Conservation (phyloP, 2,329 filamentous ascomycete genomes). For the Hyphodiscus sp. region DNA sequence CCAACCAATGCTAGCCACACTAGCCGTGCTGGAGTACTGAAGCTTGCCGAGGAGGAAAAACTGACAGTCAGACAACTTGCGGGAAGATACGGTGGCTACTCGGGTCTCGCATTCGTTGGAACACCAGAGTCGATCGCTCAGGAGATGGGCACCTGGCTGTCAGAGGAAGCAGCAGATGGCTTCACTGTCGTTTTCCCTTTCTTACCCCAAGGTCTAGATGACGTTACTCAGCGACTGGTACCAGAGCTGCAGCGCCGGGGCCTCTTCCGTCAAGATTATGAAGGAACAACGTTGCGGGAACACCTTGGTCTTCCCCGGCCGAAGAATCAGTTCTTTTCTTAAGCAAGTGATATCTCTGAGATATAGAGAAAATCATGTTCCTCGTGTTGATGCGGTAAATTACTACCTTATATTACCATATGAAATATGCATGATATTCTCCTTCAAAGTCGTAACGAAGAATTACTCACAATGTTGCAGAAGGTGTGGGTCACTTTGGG, state of each 20-base stretch:
- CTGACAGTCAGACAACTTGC: conserved; percentile 47
- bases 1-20: conserved; percentile 50
- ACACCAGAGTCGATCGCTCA: conserved; percentile 43
- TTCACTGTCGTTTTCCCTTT: conserved; percentile 47
- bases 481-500: too few relatives aligned
- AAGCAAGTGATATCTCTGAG: not conserved
- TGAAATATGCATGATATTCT: too few relatives aligned
- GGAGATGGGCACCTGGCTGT: conserved; percentile 42
- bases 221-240: conserved; percentile 39
- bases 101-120: conserved; percentile 45
- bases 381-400: too few relatives aligned
- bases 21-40: conserved; percentile 37
- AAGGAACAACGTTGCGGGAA: conserved; percentile 45
- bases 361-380: too few relatives aligned
- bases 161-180: conserved; percentile 42
- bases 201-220: conserved; percentile 44
- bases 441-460: too few relatives aligned
- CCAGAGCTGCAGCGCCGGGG: conserved; percentile 46
- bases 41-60: conserved; percentile 38
- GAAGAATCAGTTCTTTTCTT: conserved; percentile 15
- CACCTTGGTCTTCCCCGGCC: conserved; percentile 47
- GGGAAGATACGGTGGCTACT: conserved; percentile 42
- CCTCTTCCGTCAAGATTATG: conserved; percentile 45
- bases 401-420: too few relatives aligned
- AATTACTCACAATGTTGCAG: too few relatives aligned